Base-by-base conservation (phyloP, 257 asterid genomes). In the Coffea eugenioides region DNA sequence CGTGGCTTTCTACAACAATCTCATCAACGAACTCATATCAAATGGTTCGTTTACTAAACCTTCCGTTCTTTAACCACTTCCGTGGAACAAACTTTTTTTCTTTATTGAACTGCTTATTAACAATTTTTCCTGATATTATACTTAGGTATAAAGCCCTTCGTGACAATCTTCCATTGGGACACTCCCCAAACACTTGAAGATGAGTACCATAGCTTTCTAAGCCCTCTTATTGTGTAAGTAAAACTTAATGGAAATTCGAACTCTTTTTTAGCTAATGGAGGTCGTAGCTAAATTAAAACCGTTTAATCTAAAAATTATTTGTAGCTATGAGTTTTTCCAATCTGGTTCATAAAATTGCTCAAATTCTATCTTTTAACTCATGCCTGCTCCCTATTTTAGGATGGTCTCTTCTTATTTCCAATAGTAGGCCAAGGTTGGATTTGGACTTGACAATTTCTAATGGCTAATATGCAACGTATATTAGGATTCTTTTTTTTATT, bases 21-120 rank as follows among this genome's bases (percentile, higher is more conserved):
- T 80, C 75, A 80, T 80, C 79, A 67, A 80, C 21, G 79, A 80
- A 36, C 83, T 80, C 71, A 6, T 79, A 4, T 74, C 82, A 48
- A 71, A 71, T 48, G 82, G 82, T 79, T 15, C 2, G 36, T 52
- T 13, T 2, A 34, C 36, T 4, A 21, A 61, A 8, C 9, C 21
- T 56, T 70, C 31, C 16, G 10, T 23, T 16, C 41, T 31, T 36
- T 15, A 13, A 7, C 2, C 56, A 1, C 51, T 21, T 25, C 11
- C 21, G 5, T 16, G 46, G 20, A 13, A 14, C 18, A 54, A 54
- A 4, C 4, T 2, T 54, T n/a, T n/a, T 57, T 57, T 1, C 68
- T n/a, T 62, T 0, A 62, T 62, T 6, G 31, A 62, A n/a, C 3
- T 62, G 3, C 31, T 62, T 25, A n/a, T 62, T 21, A n/a, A 23